Evolutionary conservation across 2,329 filamentous ascomycete species (phyloP).

Genomic region (Aspergillus viridinutans): DNA sequence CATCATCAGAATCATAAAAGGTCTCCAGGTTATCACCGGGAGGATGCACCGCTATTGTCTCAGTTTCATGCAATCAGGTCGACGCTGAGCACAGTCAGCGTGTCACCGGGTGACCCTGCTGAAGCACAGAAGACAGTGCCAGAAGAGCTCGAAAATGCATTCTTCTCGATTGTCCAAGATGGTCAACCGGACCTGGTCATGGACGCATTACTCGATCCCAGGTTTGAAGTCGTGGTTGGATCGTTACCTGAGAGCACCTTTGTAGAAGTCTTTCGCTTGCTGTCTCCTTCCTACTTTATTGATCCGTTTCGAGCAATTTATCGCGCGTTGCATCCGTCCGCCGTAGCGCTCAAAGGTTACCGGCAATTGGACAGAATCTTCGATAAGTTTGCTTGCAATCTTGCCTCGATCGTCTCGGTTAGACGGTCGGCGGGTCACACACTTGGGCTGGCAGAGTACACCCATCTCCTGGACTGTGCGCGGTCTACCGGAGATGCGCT

Average conservation of each 20-base stretch:
- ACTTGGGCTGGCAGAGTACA: conserved; percentile 48
- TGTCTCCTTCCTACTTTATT: conserved; percentile 57
- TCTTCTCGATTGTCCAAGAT: conserved; percentile 29
- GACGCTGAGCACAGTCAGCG: neutral
- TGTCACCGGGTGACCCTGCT: conserved; percentile 2
- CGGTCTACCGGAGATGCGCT: conserved; percentile 43
- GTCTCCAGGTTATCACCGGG: neutral
- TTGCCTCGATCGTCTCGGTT: conserved; percentile 36
- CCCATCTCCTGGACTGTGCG: conserved; percentile 50
- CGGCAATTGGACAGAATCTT: conserved; percentile 36
- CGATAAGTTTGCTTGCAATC: conserved; percentile 34
- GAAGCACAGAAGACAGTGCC: neutral
- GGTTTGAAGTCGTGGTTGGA: conserved; percentile 25
- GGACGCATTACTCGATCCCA: conserved; percentile 29
- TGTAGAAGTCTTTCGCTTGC: conserved; percentile 57
- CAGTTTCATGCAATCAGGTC: neutral
- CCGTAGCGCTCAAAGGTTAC: conserved; percentile 42
- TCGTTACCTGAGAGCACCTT: conserved; percentile 54
- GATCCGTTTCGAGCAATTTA: conserved; percentile 46
- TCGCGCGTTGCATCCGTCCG: conserved; percentile 47
- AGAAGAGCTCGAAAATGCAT: conserved; percentile 7
- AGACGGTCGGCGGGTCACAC: conserved; percentile 33
- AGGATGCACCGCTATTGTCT: neutral
- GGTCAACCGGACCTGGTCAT: conserved; percentile 41
- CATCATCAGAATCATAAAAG: neutral